Evolutionary conservation across 1,139 yeast species (phyloP).

Genomic region (Geotrichum armillariae): DNA sequence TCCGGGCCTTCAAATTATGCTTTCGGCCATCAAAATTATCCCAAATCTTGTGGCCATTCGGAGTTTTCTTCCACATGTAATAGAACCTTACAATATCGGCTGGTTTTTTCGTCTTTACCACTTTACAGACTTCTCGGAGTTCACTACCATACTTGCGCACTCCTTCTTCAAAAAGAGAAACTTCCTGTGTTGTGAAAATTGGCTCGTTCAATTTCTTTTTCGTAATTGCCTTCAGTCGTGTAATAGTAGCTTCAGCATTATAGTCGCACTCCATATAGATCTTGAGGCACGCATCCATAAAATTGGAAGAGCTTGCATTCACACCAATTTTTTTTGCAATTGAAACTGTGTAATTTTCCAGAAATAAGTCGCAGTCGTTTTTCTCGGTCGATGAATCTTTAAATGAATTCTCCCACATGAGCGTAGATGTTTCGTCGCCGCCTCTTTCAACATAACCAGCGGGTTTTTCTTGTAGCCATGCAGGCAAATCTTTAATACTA

Average conservation of each 20-base stretch:
- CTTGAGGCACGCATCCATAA: constrained; percentile 68
- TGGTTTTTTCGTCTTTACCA: constrained; percentile 67
- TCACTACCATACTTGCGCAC: constrained; percentile 78
- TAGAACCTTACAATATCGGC: constrained; percentile 83
- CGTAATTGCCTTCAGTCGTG: constrained; percentile 47
- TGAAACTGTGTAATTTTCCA: constrained; percentile 52
- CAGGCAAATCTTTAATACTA: constrained; percentile 54
- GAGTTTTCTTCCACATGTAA: constrained; percentile 88
- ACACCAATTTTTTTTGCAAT: constrained; percentile 56
- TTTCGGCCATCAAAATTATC: constrained; percentile 76
- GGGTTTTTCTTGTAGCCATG: constrained; percentile 79
- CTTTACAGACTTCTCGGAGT: constrained; percentile 66
- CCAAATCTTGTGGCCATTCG: constrained; percentile 75
- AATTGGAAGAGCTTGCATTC: constrained; percentile 61
- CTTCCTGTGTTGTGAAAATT: constrained; percentile 62
- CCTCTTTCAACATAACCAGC: constrained; percentile 88
- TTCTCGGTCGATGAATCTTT: constrained; percentile 21
- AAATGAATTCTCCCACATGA: constrained; percentile 62
- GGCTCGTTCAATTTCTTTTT: constrained; percentile 72
- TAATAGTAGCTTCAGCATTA: constrained; percentile 49
- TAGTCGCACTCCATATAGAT: constrained; percentile 55
- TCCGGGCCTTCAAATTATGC: constrained; percentile 47
- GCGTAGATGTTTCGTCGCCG: constrained; percentile 63
- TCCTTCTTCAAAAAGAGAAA: constrained; percentile 70
- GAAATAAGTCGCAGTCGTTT: constrained; percentile 59